A percentile compares a stretch with the other conserved stretches of the same genome.
These are phyloP conservation scores for Metarhizium guizhouense DNA, from an alignment of 2,329 filamentous ascomycete species.

Conservation along the genomic window DNA sequence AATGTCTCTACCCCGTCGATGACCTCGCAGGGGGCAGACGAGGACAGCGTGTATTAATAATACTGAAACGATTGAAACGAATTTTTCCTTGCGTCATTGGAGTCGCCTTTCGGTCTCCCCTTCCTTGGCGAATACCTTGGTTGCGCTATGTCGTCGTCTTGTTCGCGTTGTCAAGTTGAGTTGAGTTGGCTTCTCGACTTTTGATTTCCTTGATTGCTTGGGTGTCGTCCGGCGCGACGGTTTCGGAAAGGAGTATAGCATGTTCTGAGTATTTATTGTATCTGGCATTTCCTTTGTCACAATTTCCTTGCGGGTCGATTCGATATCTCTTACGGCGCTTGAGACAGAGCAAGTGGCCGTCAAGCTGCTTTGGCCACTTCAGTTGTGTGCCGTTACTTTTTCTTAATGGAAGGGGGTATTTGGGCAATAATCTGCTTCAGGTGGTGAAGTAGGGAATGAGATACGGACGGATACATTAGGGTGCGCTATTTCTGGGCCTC, in stretches of 20 bases:
- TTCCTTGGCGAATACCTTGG: not conserved
- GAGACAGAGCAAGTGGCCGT: conserved; percentile 27
- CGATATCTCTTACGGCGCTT: conserved; percentile 23
- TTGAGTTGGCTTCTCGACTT: not conserved
- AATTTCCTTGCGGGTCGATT: conserved; percentile 12
- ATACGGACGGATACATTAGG: conserved; percentile 16
- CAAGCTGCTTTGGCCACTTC: conserved; percentile 11
- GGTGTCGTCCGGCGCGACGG: conserved; percentile 10
- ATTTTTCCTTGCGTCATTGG: conserved; percentile 11
- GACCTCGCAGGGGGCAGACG: conserved; percentile 62
- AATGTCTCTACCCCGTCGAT: conserved; percentile 62
- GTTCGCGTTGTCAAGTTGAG: not conserved
- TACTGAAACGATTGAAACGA: conserved; percentile 40
- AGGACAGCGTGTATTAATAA: conserved; percentile 63
- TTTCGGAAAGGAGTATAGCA: conserved; percentile 6
- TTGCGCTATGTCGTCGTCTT: conserved; percentile 12
- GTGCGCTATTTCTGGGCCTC: conserved; percentile 11
- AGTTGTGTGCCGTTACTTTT: conserved; percentile 9
- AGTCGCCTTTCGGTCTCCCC: not conserved
- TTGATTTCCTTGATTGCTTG: not conserved
- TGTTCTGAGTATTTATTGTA: conserved; percentile 21
- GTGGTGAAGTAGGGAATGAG: conserved; percentile 14
- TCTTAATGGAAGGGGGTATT: conserved; percentile 9
- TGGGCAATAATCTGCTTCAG: conserved; percentile 17
- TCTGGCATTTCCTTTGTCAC: conserved; percentile 16